Evolutionary conservation across 805 yeast genomes (phyloP).

Genomic region (Diddensiella transvaalensis): DNA sequence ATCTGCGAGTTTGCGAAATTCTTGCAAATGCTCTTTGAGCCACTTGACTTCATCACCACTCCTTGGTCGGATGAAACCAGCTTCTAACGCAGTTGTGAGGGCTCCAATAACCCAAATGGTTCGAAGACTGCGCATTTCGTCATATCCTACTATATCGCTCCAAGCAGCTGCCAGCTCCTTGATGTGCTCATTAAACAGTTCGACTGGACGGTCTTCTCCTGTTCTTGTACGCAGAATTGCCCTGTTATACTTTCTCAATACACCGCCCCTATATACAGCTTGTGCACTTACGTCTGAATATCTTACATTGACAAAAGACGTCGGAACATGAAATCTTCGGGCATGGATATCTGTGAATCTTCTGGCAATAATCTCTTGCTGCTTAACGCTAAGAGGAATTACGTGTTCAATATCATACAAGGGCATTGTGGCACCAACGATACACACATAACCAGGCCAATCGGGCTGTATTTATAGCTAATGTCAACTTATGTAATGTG

Average conservation of each 20-base stretch:
- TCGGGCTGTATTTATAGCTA: too few species aligned
- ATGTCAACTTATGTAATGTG: too few species aligned
- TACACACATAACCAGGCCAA: too few species aligned
- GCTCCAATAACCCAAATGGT: neutral
- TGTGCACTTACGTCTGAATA: neutral
- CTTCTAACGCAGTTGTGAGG: neutral
- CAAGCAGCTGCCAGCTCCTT: neutral
- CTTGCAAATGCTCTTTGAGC: neutral
- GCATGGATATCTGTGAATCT: neutral
- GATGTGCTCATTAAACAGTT: neutral
- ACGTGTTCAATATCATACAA: neutral
- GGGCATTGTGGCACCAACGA: neutral
- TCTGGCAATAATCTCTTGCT: neutral
- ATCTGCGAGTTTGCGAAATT: neutral
- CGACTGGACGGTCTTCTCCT: neutral
- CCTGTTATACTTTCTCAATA: neutral
- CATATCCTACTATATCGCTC: neutral
- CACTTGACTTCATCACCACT: neutral
- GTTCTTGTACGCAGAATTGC: neutral
- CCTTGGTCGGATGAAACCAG: neutral
- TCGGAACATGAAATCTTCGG: neutral
- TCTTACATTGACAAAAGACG: neutral
- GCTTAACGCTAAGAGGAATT: neutral
- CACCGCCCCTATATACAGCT: neutral
- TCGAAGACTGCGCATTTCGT: neutral